phyloP scores from a whole-genome alignment of 2,329 filamentous ascomycete genomes.

The Geosmithia morbida region DNA sequence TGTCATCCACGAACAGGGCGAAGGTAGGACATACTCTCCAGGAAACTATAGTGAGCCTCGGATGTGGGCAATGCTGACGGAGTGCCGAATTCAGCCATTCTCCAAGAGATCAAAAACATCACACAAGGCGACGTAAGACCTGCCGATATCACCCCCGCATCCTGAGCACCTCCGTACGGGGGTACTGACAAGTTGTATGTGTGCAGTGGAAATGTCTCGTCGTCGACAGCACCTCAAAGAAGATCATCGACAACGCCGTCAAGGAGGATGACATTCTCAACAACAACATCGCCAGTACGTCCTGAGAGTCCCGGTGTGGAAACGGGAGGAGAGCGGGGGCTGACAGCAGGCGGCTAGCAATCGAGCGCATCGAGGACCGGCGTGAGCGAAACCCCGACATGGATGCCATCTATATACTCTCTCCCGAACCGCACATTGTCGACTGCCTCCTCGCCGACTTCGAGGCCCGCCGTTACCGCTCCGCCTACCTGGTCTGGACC shows the following conservation, averaged over 20 bases:
- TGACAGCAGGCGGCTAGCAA: constrained; percentile 41
- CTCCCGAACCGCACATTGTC: constrained; percentile 74
- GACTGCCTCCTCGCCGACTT: constrained; percentile 92
- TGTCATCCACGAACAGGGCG: constrained; percentile 68
- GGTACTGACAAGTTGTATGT: background rate
- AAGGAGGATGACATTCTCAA: constrained; percentile 97
- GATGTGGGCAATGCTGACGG: constrained; percentile 7
- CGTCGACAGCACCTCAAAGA: constrained; percentile 69
- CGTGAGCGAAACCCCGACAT: constrained; percentile 74
- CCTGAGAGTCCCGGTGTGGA: background rate
- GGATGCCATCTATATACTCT: constrained; percentile 88
- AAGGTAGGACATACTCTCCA: constrained; percentile 12
- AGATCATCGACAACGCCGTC: constrained; percentile 78
- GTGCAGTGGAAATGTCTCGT: constrained; percentile 91
- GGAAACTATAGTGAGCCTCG: background rate
- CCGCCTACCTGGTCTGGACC: constrained; percentile 75
- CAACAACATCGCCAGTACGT: constrained; percentile 83
- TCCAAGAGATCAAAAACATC: constrained; percentile 51
- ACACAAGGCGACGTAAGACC: constrained; percentile 63
- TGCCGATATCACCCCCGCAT: background rate
- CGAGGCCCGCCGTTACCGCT: constrained; percentile 68
- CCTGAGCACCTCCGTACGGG: background rate
- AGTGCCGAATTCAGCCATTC: constrained; percentile 12
- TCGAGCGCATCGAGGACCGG: constrained; percentile 83
- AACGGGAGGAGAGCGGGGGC: background rate